Percentiles rank a stretch among this genome's conserved stretches.
Evolutionary conservation across 495 filamentous ascomycete species (phyloP).

Genomic region (Tuber microsphaerosporum): DNA sequence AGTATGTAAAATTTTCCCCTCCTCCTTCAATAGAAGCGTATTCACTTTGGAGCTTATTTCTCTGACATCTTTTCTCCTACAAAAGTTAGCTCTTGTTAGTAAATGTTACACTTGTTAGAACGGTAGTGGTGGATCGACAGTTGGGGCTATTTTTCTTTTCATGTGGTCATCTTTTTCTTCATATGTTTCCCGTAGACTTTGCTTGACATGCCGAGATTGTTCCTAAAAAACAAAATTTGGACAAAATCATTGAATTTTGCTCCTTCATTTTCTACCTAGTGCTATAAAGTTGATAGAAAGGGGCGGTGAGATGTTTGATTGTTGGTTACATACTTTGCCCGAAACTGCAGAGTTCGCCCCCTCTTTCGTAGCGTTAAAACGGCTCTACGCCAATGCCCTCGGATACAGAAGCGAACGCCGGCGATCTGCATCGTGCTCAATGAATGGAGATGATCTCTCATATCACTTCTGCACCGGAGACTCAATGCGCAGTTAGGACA

Average conservation of each 20-base stretch:
- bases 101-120: background rate
- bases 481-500: no score
- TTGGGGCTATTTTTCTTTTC: background rate
- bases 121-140: background rate
- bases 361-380: background rate
- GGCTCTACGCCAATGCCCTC: no score
- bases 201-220: background rate
- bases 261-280: background rate
- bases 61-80: background rate
- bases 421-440: no score
- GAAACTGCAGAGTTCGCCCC: background rate
- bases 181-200: background rate
- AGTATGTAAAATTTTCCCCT: background rate
- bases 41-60: background rate
- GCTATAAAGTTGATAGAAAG: background rate
- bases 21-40: background rate
- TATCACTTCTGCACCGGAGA: no score
- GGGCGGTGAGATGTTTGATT: background rate
- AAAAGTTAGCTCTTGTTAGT: background rate
- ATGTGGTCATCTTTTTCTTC: background rate
- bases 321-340: background rate
- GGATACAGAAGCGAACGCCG: no score
- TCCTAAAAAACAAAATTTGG: background rate
- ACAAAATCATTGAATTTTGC: background rate
- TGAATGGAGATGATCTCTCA: no score